phyloP scores from a whole-genome alignment of 345 rosid species.

The Carallia brachiata region DNA sequence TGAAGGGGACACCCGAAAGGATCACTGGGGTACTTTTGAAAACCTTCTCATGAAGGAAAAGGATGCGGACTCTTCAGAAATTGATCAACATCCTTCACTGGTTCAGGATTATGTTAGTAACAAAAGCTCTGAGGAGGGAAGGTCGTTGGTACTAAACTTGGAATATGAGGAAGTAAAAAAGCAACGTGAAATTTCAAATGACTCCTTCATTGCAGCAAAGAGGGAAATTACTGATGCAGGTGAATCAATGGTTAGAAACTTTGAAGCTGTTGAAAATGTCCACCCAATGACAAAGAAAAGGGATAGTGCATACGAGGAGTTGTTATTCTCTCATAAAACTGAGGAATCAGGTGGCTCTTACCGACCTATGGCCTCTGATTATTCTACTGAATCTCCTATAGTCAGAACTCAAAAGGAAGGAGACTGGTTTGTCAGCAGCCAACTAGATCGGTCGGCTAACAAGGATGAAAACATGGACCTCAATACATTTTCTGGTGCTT shows the following conservation, averaged over 20 bases:
- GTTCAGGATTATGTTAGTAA: constrained; percentile 31
- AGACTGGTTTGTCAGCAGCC: constrained; percentile 65
- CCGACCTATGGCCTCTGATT: constrained; percentile 36
- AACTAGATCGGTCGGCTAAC: constrained; percentile 33
- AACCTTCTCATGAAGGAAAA: constrained; percentile 69
- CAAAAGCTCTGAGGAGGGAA: constrained; percentile 33
- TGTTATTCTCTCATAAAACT: constrained; percentile 44
- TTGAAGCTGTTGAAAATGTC: constrained; percentile 45
- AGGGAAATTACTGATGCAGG: constrained; percentile 36
- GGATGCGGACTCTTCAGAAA: constrained; percentile 38
- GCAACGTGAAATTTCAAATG: constrained; percentile 43
- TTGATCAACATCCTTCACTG: constrained; percentile 28
- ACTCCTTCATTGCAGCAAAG: constrained; percentile 52
- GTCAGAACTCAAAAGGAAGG: constrained; percentile 56
- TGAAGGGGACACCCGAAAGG: constrained; percentile 45
- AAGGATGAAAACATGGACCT: constrained; percentile 37
- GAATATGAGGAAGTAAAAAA: constrained; percentile 48
- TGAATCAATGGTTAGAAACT: constrained; percentile 34
- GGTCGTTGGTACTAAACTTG: constrained; percentile 26
- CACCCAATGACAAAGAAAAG: constrained; percentile 37
- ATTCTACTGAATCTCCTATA: constrained; percentile 39
- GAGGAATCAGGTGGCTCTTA: constrained; percentile 33
- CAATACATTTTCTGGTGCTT: constrained; percentile 44
- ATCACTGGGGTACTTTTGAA: constrained; percentile 85
- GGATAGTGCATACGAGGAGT: constrained; percentile 46